Evolutionary conservation across 2,329 filamentous ascomycete genomes (phyloP).

Genomic region (Penicillium sp.): DNA sequence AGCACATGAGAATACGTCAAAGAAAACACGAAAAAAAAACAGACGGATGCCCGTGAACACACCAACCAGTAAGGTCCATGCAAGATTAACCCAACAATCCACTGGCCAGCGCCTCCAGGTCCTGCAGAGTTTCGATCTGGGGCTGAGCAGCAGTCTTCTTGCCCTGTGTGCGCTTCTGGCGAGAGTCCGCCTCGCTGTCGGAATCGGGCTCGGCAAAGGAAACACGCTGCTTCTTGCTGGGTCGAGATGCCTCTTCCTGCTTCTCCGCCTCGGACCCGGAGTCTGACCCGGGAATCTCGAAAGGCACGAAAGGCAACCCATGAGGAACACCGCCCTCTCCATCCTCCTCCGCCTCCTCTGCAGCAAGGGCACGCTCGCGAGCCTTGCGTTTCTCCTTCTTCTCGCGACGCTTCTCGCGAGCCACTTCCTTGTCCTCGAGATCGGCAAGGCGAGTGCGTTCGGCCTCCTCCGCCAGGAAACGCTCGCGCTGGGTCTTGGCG

Average conservation of each 20-base stretch:
- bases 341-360: constrained; percentile 37
- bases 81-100: constrained; percentile 44
- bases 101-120: constrained; percentile 52
- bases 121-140: constrained; percentile 51
- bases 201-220: constrained; percentile 37
- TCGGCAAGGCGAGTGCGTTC: constrained; percentile 75
- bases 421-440: constrained; percentile 77
- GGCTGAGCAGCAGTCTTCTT: constrained; percentile 27
- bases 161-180: constrained; percentile 33
- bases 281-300: constrained; percentile 26
- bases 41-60: constrained; percentile 20
- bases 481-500: constrained; percentile 73
- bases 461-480: constrained; percentile 77
- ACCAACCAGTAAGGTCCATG: constrained; percentile 14
- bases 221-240: constrained; percentile 48
- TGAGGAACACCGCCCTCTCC: constrained; percentile 15
- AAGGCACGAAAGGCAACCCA: constrained; percentile 27
- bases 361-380: constrained; percentile 43
- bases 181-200: constrained; percentile 33
- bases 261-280: constrained; percentile 32
- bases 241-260: constrained; percentile 26
- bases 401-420: constrained; percentile 69
- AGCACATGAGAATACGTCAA: constrained; percentile 20
- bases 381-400: constrained; percentile 52
- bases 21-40: constrained; percentile 17